Base-by-base conservation (phyloP, 352 stramenopile species). In the Globisporangium alternatum region DNA sequence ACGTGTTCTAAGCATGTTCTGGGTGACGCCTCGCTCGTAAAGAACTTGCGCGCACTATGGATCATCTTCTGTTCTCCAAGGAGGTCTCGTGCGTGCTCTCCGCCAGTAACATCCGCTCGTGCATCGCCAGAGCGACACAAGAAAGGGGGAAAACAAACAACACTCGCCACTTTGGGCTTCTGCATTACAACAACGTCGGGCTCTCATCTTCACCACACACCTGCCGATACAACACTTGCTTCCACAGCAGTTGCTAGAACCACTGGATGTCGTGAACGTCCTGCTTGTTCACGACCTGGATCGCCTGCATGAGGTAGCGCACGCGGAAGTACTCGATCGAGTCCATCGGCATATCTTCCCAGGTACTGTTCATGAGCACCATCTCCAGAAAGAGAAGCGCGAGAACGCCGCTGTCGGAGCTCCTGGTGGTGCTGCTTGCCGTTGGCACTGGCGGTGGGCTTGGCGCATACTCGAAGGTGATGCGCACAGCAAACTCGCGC, bases 251-350 rank as follows among this genome's bases (percentile, higher is more conserved):
- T 53, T 25, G 19, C 28, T 10, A 62, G 2, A 35, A 30, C 45
- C 25, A 65, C 64, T 70, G 48, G 54, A 54, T 69, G 28, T 33
- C 31, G n/a, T 56, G 57, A 9, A 56, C 17, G 17, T 63, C 43
- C 45, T 60, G 55, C 55, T 60, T 60, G n/a, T 21, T 39, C 55
- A 60, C 55, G 12, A 60, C 22, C 55, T 35, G 31, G 2, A 37
- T 37, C n/a, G 55, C 37, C 6, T 51, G 55, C 37, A 60, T 37
- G 8, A 60, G 55, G 15, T 51, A 49, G 4, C 55, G 55, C 3
- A 35, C n/a, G 1, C 55, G 55, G 4, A 51, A 45, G 39, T 60
- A 60, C 35, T 48, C 37, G 15, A 57, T 35, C 4, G 13, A 22
- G 8, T 43, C 30, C 28, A 43, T 28, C 13, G 51, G 44, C 8